A percentile compares a stretch with the other conserved stretches of the same genome.
phyloP scores from a whole-genome alignment of 768 basidiomycete species.

The Infundibulicybe gibba region DNA sequence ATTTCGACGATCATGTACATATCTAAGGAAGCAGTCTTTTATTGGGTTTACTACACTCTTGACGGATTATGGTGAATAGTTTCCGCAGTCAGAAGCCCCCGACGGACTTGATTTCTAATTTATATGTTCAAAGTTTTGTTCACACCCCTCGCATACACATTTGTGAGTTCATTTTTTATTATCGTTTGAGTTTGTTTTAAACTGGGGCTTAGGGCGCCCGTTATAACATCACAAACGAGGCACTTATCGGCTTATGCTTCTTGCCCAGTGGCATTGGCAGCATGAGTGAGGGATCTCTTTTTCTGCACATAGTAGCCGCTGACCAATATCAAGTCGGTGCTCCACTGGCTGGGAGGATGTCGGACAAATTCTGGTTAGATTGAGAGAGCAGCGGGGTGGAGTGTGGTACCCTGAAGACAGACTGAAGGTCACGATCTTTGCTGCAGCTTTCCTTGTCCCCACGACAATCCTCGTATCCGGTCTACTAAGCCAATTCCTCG shows the following conservation, averaged over 20 bases:
- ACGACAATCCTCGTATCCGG: conserved; percentile 47
- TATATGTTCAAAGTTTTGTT: conserved; percentile 34
- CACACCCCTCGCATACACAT: neutral
- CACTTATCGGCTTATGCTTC: conserved; percentile 57
- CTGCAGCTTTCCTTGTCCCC: conserved; percentile 49
- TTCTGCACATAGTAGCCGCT: neutral
- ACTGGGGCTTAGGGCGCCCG: conserved; percentile 43
- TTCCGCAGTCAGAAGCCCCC: neutral
- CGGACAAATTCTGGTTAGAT: conserved; percentile 50
- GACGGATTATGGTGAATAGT: conserved; percentile 7
- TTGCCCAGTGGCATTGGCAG: conserved; percentile 58
- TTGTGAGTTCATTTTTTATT: neutral
- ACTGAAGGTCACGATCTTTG: conserved; percentile 46
- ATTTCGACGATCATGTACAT: no score
- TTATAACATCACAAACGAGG: conserved; percentile 55
- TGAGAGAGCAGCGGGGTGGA: conserved; percentile 47
- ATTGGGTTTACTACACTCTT: conserved; percentile 13
- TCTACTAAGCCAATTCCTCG: conserved; percentile 46
- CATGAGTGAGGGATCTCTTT: conserved; percentile 34
- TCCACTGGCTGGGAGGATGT: conserved; percentile 53
- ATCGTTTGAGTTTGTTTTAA: conserved; percentile 9
- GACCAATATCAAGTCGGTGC: conserved; percentile 45
- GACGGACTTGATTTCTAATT: neutral
- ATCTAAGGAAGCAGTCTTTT: conserved; percentile 14
- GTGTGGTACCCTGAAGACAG: conserved; percentile 70